Conservation (phyloP, 148 eudicot species). For the Rhododendron williamsianum region DNA sequence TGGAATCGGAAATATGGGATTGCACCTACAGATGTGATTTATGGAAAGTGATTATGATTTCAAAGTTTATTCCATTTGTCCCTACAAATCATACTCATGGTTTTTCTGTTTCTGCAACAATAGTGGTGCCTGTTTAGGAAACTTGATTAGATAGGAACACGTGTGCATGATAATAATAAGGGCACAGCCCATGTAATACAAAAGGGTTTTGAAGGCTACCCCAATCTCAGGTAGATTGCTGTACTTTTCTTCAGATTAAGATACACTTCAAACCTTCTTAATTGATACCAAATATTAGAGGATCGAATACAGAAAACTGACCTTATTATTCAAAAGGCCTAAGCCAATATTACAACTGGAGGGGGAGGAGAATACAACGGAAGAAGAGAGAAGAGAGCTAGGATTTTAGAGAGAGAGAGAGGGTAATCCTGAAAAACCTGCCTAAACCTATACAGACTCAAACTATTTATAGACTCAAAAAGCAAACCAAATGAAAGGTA, state of each 20-base stretch:
- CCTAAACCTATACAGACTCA: too few species aligned
- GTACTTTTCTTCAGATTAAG: neutral
- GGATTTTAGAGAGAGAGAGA: too few species aligned
- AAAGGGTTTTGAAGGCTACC: neutral
- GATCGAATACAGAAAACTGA: too few species aligned
- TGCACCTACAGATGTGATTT: neutral
- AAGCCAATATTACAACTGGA: too few species aligned
- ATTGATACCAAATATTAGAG: too few species aligned
- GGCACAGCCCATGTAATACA: neutral
- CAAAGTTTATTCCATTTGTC: neutral
- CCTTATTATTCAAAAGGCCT: too few species aligned
- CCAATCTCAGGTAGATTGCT: neutral
- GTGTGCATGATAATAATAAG: neutral
- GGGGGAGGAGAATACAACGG: too few species aligned
- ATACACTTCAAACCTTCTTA: neutral
- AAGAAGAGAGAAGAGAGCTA: too few species aligned
- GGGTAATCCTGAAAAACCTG: too few species aligned
- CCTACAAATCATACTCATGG: neutral
- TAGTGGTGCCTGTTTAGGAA: neutral
- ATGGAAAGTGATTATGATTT: neutral
- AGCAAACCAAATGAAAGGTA: too few species aligned
- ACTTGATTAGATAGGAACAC: neutral
- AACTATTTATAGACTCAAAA: too few species aligned
- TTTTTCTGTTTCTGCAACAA: neutral
- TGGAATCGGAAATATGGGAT: constrained; percentile 14